Base-by-base conservation (phyloP, 139 green algal genomes). In the Micractinium sp. region DNA sequence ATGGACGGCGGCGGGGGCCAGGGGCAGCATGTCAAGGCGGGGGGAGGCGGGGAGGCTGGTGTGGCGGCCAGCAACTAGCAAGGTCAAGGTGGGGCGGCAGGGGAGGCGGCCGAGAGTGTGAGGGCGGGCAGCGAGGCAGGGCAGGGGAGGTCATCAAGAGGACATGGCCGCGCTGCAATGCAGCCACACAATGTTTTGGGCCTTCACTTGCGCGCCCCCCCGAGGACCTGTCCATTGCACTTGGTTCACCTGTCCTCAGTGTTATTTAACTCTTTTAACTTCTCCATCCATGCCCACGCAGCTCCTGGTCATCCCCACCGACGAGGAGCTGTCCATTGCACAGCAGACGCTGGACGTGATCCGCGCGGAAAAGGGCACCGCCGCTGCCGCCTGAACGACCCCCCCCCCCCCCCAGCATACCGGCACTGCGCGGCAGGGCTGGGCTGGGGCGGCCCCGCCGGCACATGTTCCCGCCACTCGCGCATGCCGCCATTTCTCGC, bases 311-410 rank as follows among this genome's bases (percentile, higher is more conserved):
- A 92, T 99, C 5, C 97, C 96, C 3, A 99, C 97, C 12, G 96
- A 99, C 85, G 97, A 99, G 90, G 97, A 99, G 92, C 91, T 98
- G 73, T 93, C 71, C 69, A 99, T 99, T 47, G 97, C 97, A 22
- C 91, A 96, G 90, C 95, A 99, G 82, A 96, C 95, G 31, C 61
- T 97, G 53, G 82, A 95, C 47, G 93, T 96, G 73, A 88, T 92
- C 23, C 39, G 77, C 25, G 13, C 41, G 25, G 9, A 60, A n/a
- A 63, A 82, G 77, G 77, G 39, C 38, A 60, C 47, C 39, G 77
- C 77, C 25, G 39, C 77, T 19, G 77, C 77, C 1, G 77, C 77
- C 22, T 82, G 23, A 33, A n/a, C n/a, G n/a, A n/a, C n/a, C n/a
- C n/a, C n/a, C n/a, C n/a, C n/a, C n/a, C n/a, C n/a, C n/a, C n/a